phyloP scores from a whole-genome alignment of 169 alveolate species.

The Eimeria praecox region DNA sequence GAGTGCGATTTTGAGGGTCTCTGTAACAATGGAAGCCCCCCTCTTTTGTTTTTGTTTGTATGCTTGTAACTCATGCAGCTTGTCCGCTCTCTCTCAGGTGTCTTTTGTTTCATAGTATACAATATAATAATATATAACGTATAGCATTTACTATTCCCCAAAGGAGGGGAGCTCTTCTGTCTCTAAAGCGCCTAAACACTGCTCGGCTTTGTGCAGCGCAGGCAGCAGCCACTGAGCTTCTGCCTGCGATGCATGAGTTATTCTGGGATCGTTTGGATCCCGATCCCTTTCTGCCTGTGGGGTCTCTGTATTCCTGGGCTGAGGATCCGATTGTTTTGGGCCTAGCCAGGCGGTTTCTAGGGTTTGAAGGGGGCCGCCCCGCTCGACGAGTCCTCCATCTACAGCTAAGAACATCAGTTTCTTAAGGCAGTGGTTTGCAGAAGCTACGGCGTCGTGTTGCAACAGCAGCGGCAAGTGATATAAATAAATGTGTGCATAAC shows the following conservation, averaged over 20 bases:
- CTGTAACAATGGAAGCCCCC: background rate
- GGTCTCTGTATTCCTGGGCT: background rate
- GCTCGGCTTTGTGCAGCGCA: slow-evolving; percentile 23
- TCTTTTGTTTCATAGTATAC: background rate
- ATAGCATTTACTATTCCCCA: background rate
- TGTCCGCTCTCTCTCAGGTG: background rate
- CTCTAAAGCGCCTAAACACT: background rate
- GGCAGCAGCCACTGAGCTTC: slow-evolving; percentile 38
- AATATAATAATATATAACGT: too few species aligned
- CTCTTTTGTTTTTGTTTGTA: background rate
- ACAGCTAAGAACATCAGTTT: background rate
- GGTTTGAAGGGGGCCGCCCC: background rate
- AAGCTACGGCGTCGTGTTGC: slow-evolving; percentile 39
- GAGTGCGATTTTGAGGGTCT: background rate
- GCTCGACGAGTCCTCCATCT: background rate
- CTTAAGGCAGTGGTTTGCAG: slow-evolving; percentile 50
- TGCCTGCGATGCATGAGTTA: background rate
- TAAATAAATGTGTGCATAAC: slow-evolving; percentile 34
- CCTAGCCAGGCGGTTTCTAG: slow-evolving; percentile 24
- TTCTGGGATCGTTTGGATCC: background rate
- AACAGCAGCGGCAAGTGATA: slow-evolving; percentile 32
- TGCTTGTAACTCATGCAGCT: background rate
- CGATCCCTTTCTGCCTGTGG: background rate
- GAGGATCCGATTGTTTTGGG: background rate
- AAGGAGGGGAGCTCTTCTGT: background rate